Conservation (phyloP, 768 basidiomycete species). For the Lyophyllum semitale region DNA sequence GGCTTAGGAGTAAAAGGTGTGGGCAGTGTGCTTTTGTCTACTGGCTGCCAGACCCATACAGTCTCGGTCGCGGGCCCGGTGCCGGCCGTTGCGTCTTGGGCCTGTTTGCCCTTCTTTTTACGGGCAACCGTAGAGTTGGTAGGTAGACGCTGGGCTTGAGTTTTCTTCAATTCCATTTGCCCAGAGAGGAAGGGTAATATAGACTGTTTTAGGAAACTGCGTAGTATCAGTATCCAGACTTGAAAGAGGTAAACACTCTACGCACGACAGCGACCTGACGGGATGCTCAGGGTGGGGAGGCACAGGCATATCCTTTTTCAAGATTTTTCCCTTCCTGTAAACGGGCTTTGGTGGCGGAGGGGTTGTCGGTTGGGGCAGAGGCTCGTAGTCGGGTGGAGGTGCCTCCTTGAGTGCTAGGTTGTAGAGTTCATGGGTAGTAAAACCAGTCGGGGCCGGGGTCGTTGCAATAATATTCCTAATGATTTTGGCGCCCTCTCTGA, state of each 20-base stretch:
- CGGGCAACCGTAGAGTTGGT: conserved; percentile 15
- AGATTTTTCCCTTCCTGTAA: conserved; percentile 2
- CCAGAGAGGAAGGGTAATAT: conserved; percentile 50
- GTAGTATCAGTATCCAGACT: not conserved
- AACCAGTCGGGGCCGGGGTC: conserved; percentile 28
- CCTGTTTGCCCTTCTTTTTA: conserved; percentile 19
- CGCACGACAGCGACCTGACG: conserved; percentile 56
- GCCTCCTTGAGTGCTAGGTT: conserved; percentile 32
- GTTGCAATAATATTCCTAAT: conserved; percentile 31
- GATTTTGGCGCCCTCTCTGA: conserved; percentile 25
- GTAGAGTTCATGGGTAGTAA: conserved; percentile 40
- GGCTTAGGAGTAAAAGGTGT: not conserved
- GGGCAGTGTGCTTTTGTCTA: conserved; percentile 8
- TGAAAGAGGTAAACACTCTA: not conserved
- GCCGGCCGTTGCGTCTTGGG: conserved; percentile 14
- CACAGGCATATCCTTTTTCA: conserved; percentile 7
- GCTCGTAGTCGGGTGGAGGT: conserved; percentile 28
- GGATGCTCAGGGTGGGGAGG: conserved; percentile 48
- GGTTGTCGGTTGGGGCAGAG: conserved; percentile 4
- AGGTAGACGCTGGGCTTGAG: conserved; percentile 33
- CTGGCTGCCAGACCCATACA: conserved; percentile 43
- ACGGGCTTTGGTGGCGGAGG: conserved; percentile 1
- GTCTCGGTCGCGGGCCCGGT: conserved; percentile 24
- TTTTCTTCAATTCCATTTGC: conserved; percentile 42
- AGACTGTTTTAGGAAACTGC: conserved; percentile 56